Base-by-base conservation (phyloP, 495 filamentous ascomycete genomes). In the Aspergillus sclerotiicarbonarius region DNA sequence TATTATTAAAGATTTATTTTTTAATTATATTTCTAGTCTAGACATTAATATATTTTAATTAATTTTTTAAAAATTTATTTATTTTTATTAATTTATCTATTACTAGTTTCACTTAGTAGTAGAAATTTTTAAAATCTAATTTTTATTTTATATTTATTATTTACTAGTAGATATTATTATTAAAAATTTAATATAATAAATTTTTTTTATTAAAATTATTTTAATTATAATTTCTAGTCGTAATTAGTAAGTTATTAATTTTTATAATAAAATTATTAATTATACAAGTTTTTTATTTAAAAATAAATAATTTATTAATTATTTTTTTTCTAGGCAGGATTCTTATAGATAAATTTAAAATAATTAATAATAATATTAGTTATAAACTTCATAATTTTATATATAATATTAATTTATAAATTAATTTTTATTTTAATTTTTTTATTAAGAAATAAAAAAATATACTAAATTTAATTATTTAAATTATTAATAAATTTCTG, bases 241-340 rank as follows among this genome's bases (percentile, higher is more conserved):
- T 45, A 45, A 18, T 45, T 45, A 45, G 4, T 8, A 41, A 3
- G n/a, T 8, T 41, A 8, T 41, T 13, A 16, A 41, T 41, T 8
- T 41, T 25, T 25, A 25, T 57, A 56, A 57, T n/a, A 39, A 49
- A 49, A 54, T 8, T 33, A 31, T 50, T 47, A 16, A 48, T 5
- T 25, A 25, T 25, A 3, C 5, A 5, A 25, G 2, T 25, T 25
- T 56, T 19, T 44, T 32, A 47, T 35, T 46, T 30, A 31, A 41
- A 72, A 68, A 20, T 62, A 20, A 29, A 69, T 63, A 37, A 71
- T 59, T 51, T 8, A 53, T 53, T 35, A 53, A 37, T 16, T 6
- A n/a, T 21, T 21, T 35, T 35, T 19, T 13, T n/a, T 39, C 2
- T 25, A 25, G 25, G 5, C 5, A 25, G 25, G 25, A 5, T 25